Evolutionary conservation across 345 rosid genomes (phyloP).

Genomic region (Salix caprea): DNA sequence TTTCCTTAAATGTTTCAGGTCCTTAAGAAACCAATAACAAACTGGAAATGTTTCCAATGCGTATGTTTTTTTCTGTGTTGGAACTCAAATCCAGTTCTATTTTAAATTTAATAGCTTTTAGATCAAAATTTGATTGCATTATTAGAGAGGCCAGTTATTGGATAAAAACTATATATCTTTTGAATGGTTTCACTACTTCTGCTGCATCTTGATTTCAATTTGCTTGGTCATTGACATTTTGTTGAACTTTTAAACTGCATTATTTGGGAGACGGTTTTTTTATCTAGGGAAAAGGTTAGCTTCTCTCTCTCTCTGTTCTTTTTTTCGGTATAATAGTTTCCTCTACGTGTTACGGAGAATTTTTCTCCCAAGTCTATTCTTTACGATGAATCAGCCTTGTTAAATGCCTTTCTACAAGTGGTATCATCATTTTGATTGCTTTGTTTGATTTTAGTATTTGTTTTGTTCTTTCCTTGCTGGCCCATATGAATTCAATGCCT

Average conservation of each 20-base stretch:
- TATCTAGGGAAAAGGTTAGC: neutral
- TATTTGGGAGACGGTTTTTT: neutral
- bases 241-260: neutral
- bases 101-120: neutral
- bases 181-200: neutral
- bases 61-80: neutral
- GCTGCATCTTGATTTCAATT: neutral
- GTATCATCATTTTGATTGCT: neutral
- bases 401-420: neutral
- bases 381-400: neutral
- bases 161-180: neutral
- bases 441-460: neutral
- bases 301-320: neutral
- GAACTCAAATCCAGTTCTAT: neutral
- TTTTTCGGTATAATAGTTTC: neutral
- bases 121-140: neutral
- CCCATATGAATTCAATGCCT: neutral
- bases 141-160: neutral
- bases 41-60: neutral
- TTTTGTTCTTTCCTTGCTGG: neutral
- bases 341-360: neutral
- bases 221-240: neutral
- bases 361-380: neutral
- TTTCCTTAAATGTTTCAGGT: neutral
- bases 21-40: neutral